Evolutionary conservation across 331 rosid genomes (phyloP).

Genomic region (Cydonia oblonga): DNA sequence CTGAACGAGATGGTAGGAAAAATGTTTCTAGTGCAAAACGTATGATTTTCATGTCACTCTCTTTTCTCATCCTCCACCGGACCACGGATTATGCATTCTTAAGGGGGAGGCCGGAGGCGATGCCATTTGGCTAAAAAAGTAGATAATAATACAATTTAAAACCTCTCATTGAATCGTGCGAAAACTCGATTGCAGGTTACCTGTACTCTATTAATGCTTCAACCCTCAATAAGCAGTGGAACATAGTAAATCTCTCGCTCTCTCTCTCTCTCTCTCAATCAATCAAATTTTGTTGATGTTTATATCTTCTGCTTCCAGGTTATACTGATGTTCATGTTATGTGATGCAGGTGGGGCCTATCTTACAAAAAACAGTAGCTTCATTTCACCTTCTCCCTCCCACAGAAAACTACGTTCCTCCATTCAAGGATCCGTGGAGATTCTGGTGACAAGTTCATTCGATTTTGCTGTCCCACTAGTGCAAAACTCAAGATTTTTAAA

Average conservation of each 20-base stretch:
- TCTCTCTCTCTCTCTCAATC: not conserved
- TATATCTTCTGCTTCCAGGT: not conserved
- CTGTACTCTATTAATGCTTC: constrained; percentile 80
- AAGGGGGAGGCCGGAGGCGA: not conserved
- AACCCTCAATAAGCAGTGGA: constrained; percentile 57
- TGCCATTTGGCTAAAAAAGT: not conserved
- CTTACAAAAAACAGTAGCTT: constrained; percentile 51
- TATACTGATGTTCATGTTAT: not conserved
- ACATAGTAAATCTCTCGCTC: constrained; percentile 22
- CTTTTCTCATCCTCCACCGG: not conserved
- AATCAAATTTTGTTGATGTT: not conserved
- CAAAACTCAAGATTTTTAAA: not conserved
- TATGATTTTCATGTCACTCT: not conserved
- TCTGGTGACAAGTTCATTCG: constrained; percentile 54
- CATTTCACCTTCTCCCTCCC: constrained; percentile 72
- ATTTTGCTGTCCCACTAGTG: not conserved
- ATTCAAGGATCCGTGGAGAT: constrained; percentile 96
- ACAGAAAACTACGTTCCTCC: constrained; percentile 88
- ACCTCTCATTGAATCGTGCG: not conserved
- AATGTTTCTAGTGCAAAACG: not conserved
- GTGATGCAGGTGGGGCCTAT: constrained; percentile 74
- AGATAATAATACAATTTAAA: not conserved
- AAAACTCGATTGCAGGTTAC: constrained; percentile 51
- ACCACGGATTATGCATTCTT: not conserved
- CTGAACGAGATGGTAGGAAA: constrained; percentile 76